Conservation (phyloP, 2,329 filamentous ascomycete species). For the Pseudogymnoascus sp. region DNA sequence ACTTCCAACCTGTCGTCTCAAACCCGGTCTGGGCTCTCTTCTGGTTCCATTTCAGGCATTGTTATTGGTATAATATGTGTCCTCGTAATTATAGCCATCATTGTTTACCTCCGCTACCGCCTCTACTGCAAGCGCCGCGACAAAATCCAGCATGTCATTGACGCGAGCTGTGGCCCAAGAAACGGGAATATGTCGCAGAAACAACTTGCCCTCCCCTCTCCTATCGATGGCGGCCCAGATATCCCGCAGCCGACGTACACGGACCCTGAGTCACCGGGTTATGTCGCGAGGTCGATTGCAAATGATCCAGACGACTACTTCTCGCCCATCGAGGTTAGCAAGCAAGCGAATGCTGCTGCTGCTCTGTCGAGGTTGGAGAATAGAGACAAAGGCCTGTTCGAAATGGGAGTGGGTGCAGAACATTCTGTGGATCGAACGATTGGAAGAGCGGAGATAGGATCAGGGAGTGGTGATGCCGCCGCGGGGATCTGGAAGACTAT, state of each 20-base stretch:
- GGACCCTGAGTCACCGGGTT: not conserved
- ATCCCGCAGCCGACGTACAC: not conserved
- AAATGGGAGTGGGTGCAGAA: not conserved
- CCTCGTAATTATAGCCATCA: not conserved
- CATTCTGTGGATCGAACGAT: not conserved
- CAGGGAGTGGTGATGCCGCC: not conserved
- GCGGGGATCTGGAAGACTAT: not conserved
- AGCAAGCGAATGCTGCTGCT: not conserved
- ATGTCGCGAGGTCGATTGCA: not conserved
- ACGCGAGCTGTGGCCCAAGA: not conserved
- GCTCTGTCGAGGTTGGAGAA: not conserved
- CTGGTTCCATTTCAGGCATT: not conserved
- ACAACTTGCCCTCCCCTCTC: not conserved
- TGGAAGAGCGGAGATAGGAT: not conserved
- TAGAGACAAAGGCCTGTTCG: not conserved
- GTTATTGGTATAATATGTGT: not conserved
- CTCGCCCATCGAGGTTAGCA: not conserved
- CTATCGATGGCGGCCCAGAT: not conserved
- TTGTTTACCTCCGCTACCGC: not conserved
- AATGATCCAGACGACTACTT: not conserved
- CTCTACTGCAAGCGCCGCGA: not conserved
- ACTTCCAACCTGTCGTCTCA: not conserved
- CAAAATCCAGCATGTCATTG: not conserved
- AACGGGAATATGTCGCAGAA: not conserved
- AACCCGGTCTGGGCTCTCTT: not conserved